Evolutionary conservation across 2,329 filamentous ascomycete genomes (phyloP), one percentile per base, ranked within the genome.

Genomic region (Exophiala sideris): DNA sequence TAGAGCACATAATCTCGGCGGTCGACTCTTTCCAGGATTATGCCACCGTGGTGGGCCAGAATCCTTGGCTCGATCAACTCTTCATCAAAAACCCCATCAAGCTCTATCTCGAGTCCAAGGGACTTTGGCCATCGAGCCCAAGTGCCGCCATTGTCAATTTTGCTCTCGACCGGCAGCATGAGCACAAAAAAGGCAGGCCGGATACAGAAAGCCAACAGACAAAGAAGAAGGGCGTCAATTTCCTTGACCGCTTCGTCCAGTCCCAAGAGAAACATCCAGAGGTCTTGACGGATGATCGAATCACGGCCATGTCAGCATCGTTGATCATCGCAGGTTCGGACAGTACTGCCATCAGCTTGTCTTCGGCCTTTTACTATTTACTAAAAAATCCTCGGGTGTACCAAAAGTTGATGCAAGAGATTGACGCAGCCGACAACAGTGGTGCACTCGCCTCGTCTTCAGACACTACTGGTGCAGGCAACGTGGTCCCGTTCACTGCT

Each of bases 81-180:
- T 57, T 64, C 48, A 33, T 64, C 47, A 64, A 64, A 50, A 64
- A 62, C 44, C 62, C 62, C 3, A 33, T 64, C 10, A 52, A 63
- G 60, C 79, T 89, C 9, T 79, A 85, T 49, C 76, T 87, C 3
- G 84, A 87, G 14, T 81, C 83, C 64, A 83, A 80, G 71, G 86
- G 86, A 2, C 65, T 89, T 58, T 76, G 82, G 58, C 85, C 87
- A 65, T 18, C 16, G 16, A 18, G 16, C 16, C 81, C 81, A 8
- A 84, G 87, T 5, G 88, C 89, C 65, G 84, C 87, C 1, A 84
- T 89, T 0, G 87, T 86, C 6, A 76, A 76, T n/a, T 91, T 91
- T 66, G 87, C 87, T 0, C 78, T 82, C 52, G 80, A 78, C 4
- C 83, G 85, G 52, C 16, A 18, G 16, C 16, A 18, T 18, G 16